Evolutionary conservation across 2,329 filamentous ascomycete species (phyloP).

Genomic region (Scedosporium dehoogii): DNA sequence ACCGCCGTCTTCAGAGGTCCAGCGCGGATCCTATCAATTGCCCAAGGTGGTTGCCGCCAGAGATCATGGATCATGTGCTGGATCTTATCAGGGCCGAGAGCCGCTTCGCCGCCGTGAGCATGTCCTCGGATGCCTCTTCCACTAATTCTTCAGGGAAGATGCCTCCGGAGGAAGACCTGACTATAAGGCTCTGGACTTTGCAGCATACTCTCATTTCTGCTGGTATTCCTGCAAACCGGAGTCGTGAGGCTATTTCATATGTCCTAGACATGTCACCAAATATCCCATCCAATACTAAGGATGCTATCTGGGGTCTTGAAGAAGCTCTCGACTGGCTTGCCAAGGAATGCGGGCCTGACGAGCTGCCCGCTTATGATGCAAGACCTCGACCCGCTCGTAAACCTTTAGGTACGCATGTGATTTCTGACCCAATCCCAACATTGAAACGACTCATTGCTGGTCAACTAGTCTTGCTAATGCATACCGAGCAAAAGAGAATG

Average conservation of each 20-base stretch:
- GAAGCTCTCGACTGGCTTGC: slow-evolving; percentile 87
- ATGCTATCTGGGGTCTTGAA: slow-evolving; percentile 73
- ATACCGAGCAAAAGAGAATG: background rate
- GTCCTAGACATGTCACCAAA: slow-evolving; percentile 59
- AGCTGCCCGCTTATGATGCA: slow-evolving; percentile 63
- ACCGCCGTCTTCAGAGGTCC: slow-evolving; percentile 68
- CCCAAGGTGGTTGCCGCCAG: slow-evolving; percentile 69
- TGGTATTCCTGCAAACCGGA: slow-evolving; percentile 55
- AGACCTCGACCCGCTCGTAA: slow-evolving; percentile 20
- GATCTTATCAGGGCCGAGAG: slow-evolving; percentile 60
- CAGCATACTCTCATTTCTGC: slow-evolving; percentile 60
- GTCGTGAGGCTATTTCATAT: slow-evolving; percentile 55
- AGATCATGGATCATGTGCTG: slow-evolving; percentile 69
- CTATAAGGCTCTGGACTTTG: slow-evolving; percentile 75
- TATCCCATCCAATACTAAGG: slow-evolving; percentile 45
- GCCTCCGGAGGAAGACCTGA: slow-evolving; percentile 65
- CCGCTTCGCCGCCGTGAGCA: slow-evolving; percentile 30
- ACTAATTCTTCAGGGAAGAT: slow-evolving; percentile 33
- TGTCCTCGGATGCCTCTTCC: slow-evolving; percentile 30
- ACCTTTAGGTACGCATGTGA: slow-evolving; percentile 15
- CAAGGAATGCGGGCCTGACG: slow-evolving; percentile 57
- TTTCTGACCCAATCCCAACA: background rate
- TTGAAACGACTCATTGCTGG: background rate
- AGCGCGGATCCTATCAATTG: slow-evolving; percentile 67
- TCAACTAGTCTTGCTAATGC: background rate